Conservation (phyloP, 306 rosid genomes). For the Begonia peltatifolia region DNA sequence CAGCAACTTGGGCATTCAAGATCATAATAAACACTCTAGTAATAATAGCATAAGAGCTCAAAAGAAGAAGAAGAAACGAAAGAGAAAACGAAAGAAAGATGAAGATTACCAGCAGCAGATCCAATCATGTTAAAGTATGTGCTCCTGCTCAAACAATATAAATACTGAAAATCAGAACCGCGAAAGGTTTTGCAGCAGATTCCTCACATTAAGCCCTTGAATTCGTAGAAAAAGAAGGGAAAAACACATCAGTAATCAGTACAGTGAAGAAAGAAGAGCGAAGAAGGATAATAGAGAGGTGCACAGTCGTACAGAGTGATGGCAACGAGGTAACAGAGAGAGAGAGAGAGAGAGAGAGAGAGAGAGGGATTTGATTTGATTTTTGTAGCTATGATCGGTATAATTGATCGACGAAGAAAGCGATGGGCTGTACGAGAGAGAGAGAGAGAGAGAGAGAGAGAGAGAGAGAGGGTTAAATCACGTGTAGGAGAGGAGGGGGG, state of each 20-base stretch:
- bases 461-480: constrained; percentile 36
- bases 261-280: constrained; percentile 1
- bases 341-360: constrained; percentile 14
- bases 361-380: constrained; percentile 21
- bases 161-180: constrained; percentile 22
- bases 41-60: not conserved
- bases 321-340: constrained; percentile 14
- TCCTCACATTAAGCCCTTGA: constrained; percentile 10
- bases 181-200: constrained; percentile 3
- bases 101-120: constrained; percentile 61
- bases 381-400: constrained; percentile 27
- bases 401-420: constrained; percentile 30
- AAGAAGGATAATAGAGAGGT: constrained; percentile 6
- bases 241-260: not conserved
- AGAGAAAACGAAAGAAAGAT: constrained; percentile 4
- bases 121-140: constrained; percentile 39
- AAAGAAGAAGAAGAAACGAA: not conserved
- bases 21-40: not conserved
- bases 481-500: constrained; percentile 47
- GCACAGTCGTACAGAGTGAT: not conserved
- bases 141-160: constrained; percentile 15
- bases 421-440: constrained; percentile 16
- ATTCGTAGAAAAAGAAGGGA: constrained; percentile 2
- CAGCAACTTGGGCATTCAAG: not conserved
- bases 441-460: constrained; percentile 15